Base-by-base conservation (phyloP, 2,329 filamentous ascomycete genomes). In the Exserohilum turcica region DNA sequence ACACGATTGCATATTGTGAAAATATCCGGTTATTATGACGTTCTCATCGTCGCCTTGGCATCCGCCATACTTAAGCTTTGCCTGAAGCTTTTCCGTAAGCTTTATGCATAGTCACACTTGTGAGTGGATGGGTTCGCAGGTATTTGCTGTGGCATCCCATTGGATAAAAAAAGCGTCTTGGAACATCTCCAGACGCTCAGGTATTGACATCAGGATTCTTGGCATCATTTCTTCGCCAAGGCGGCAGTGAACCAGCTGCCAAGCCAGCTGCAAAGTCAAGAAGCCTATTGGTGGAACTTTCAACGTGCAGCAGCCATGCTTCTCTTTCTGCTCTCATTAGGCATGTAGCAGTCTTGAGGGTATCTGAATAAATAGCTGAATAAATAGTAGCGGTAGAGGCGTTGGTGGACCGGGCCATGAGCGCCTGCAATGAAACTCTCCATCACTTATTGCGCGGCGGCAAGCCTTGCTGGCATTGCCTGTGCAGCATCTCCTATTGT, bases 401-500 rank as follows among this genome's bases (percentile, higher is more conserved):
- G 21, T 19, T 15, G 6, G n/a, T 16, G 12, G 5, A 6, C 6
- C 10, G 13, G 35, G 43, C 18, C 35, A 40, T 50, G 21, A 21
- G 19, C 35, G n/a, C 16, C n/a, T 19, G n/a, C n/a, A n/a, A 54
- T 51, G 52, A 54, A 37, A n/a, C 18, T 51, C n/a, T 38, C 27
- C 19, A 29, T 5, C 16, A 31, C 35, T 7, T 54, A 15, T 8
- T 27, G 40, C 15, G 52, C 18, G 21, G 27, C 29, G 3, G 43
- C 21, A 13, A 42, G 33, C 13, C 21, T 47, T 18, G 31, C 42
- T 27, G 16, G 36, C 6, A 6, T 36, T n/a, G 18, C 32, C 24
- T 6, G 21, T 27, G 47, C 47, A 12, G 21, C 52, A 33, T 39
- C 51, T 2, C 60, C 64, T 4, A 28, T 61, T n/a, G 59, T 61